phyloP scores from a whole-genome alignment of 2,329 filamentous ascomycete genomes.

The Periconia macrospinosa region DNA sequence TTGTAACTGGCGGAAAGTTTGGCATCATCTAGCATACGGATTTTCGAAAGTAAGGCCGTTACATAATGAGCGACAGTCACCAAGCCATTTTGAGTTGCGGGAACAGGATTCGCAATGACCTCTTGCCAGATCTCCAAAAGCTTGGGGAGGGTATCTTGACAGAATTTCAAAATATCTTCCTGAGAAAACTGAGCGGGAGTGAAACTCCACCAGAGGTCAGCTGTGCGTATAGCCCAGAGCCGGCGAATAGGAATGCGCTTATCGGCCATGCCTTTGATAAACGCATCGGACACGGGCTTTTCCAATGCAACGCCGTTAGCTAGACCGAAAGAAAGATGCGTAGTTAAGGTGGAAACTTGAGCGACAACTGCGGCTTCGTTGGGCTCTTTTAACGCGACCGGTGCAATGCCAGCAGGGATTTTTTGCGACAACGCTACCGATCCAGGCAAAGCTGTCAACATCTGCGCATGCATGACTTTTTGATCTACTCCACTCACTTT shows the following conservation, averaged over 20 bases:
- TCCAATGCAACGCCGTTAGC: constrained; percentile 63
- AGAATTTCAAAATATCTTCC: constrained; percentile 50
- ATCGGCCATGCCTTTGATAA: constrained; percentile 80
- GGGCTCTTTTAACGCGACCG: constrained; percentile 77
- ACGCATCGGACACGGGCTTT: constrained; percentile 68
- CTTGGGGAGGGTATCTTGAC: constrained; percentile 55
- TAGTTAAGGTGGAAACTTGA: constrained; percentile 72
- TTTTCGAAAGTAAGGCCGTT: constrained; percentile 62
- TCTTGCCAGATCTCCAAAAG: constrained; percentile 76
- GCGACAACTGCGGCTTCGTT: constrained; percentile 81
- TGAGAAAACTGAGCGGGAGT: constrained; percentile 52
- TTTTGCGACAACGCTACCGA: constrained; percentile 66
- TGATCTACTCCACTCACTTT: constrained; percentile 87
- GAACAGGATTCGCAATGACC: constrained; percentile 73
- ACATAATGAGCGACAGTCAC: constrained; percentile 78
- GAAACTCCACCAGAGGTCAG: constrained; percentile 67
- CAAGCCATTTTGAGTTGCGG: constrained; percentile 80
- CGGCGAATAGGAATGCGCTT: constrained; percentile 79
- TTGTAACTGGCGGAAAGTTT: constrained; percentile 62
- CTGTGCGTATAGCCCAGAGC: constrained; percentile 76
- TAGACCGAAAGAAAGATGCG: constrained; percentile 66
- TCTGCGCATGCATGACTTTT: constrained; percentile 77
- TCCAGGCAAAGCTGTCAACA: constrained; percentile 62
- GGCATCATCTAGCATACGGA: constrained; percentile 57
- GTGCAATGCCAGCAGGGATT: constrained; percentile 66